Evolutionary conservation across 2,329 filamentous ascomycete species (phyloP), one percentile per base, ranked within the genome.

Genomic region (Pseudocercospora ulei): DNA sequence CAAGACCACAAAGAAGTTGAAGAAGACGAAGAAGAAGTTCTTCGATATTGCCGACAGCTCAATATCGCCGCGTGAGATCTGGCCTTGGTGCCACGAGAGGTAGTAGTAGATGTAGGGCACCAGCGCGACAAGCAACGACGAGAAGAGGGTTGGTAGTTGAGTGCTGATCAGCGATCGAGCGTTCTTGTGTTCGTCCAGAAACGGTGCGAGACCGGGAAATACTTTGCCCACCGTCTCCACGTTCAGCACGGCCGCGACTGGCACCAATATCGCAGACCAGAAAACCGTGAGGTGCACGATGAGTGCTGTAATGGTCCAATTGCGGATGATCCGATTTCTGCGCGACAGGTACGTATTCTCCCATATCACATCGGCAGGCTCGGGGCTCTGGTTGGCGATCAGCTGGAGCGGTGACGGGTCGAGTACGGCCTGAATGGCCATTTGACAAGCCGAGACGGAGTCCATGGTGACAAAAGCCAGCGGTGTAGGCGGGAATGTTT

Each of bases 11-110:
- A 98, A 98, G 41, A 96, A 84, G 64, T 98, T 98, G 74, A 98
- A 96, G 63, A 98, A 98, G 6, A 82, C 87, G 60, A 98, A 98
- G 70, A 96, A 57, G 65, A 96, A 98, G 62, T 96, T 98, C 66
- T 98, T 98, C 38, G 85, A 94, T 49, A 98, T 88, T 28, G 92
- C 72, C 0, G 90, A 96, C 4, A 98, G 71, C 61, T 96, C 90
- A 13, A 98, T 79, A 46, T 98, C 90, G 28, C 85, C 85, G 52
- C 86, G 83, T 0, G 90, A 96, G 35, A 94, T 84, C 78, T 92
- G 92, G 33, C 90, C 90, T 65, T 98, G 90, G 36, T 76, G 73
- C 58, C 87, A 87, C 2, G 88, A 85, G 7, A 98, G 73, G 67
- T 79, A 95, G 53, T 93, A 86, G 65, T 98, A 98, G 0, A 98